phyloP scores from a whole-genome alignment of 176 grass and related monocot genomes.

The Stipa capillata region DNA sequence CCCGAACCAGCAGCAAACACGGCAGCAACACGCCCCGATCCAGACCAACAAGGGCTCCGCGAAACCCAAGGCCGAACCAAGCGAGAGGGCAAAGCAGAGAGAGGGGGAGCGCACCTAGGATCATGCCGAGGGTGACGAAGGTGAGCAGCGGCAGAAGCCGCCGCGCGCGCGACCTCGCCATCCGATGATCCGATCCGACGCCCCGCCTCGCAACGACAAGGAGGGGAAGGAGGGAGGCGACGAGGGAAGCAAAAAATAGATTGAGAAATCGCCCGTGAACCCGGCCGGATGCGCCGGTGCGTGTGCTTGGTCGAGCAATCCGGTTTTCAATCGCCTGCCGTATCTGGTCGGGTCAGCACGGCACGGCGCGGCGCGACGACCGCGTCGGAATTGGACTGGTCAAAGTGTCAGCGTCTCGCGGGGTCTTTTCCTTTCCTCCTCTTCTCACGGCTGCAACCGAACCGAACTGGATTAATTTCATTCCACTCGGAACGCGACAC shows the following conservation, averaged over 20 bases:
- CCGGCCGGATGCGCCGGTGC: too few species aligned
- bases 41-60: too few species aligned
- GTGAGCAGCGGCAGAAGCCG: slow-evolving; percentile 45
- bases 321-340: background rate
- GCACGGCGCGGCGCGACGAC: background rate
- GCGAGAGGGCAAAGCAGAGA: background rate
- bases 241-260: background rate
- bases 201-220: background rate
- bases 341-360: background rate
- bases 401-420: background rate
- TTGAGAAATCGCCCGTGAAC: background rate
- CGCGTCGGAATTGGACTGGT: background rate
- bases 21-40: background rate
- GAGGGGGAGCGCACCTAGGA: slow-evolving; percentile 31
- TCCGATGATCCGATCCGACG: slow-evolving; percentile 7
- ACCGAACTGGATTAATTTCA: too few species aligned
- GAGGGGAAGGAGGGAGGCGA: background rate
- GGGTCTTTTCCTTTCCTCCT: too few species aligned
- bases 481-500: too few species aligned
- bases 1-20: background rate
- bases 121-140: slow-evolving; percentile 59
- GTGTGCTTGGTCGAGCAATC: background rate
- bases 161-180: slow-evolving; percentile 34
- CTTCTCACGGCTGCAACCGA: too few species aligned
- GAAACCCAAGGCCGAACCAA: background rate